phyloP scores from a whole-genome alignment of 257 asterid species.

The Leptodermis oblonga region DNA sequence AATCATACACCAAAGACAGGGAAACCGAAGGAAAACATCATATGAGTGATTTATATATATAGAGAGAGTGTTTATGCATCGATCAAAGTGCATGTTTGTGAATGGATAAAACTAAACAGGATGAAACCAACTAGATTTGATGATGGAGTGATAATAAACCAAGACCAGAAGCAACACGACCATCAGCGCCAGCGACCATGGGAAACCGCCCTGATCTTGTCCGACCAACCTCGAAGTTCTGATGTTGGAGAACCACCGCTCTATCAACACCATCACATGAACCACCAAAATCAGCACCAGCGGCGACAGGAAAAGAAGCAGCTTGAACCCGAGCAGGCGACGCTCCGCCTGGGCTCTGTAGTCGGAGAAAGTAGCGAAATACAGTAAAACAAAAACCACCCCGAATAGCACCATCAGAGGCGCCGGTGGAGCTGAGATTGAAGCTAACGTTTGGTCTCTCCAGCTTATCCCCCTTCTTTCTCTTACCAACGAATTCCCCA shows the following conservation, averaged over 20 bases:
- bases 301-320: constrained; percentile 39
- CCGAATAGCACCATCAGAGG: constrained; percentile 52
- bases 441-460: constrained; percentile 55
- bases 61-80: no score
- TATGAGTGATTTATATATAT: no score
- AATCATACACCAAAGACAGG: background rate
- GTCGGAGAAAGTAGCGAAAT: constrained; percentile 34
- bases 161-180: constrained; percentile 46
- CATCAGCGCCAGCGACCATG: constrained; percentile 40
- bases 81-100: no score
- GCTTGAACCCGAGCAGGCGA: constrained; percentile 30
- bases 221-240: constrained; percentile 25
- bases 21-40: background rate
- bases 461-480: constrained; percentile 60
- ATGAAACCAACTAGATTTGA: constrained; percentile 52
- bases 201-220: constrained; percentile 33
- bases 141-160: constrained; percentile 43
- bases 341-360: constrained; percentile 36
- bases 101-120: no score
- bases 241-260: constrained; percentile 39
- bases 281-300: constrained; percentile 32
- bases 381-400: constrained; percentile 38
- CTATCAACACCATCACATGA: constrained; percentile 27
- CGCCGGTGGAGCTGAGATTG: constrained; percentile 58
- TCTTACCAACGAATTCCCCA: constrained; percentile 44